Evolutionary conservation across 352 stramenopile genomes (phyloP).

Genomic region (Phytophthora fragariae): DNA sequence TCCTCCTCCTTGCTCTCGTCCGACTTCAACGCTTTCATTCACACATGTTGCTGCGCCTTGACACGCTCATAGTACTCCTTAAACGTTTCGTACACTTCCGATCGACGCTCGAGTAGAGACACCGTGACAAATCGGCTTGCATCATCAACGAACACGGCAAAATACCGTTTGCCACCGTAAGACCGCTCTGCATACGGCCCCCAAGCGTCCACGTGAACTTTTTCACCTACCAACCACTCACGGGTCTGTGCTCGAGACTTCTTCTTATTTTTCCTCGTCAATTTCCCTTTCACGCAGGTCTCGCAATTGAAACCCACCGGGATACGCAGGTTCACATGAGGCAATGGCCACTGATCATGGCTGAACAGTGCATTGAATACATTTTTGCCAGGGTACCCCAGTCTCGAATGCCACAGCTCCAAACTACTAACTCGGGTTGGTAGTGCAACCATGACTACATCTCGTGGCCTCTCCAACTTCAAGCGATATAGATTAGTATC

Average conservation of each 20-base stretch:
- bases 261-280: conserved; percentile 3
- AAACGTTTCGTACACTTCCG: conserved; percentile 30
- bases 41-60: conserved; percentile 16
- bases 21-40: conserved; percentile 23
- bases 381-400: conserved; percentile 8
- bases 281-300: conserved; percentile 8
- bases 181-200: conserved; percentile 1
- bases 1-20: conserved; percentile 6
- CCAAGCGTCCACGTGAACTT: conserved; percentile 4
- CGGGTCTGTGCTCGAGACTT: background rate
- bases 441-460: background rate
- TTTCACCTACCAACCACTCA: conserved; percentile 10
- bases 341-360: conserved; percentile 7
- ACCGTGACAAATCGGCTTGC: conserved; percentile 22
- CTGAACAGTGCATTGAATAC: conserved; percentile 12
- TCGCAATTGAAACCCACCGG: conserved; percentile 6
- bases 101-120: conserved; percentile 15
- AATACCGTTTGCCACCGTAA: conserved; percentile 1
- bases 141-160: conserved; percentile 22
- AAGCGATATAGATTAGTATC: conserved; percentile 7
- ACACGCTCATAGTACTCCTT: conserved; percentile 20
- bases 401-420: conserved; percentile 4
- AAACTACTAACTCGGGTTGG: background rate
- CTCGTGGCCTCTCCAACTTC: background rate
- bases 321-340: conserved; percentile 3